Evolutionary conservation across 345 rosid genomes (phyloP).

Genomic region (Aurinia saxatilis): DNA sequence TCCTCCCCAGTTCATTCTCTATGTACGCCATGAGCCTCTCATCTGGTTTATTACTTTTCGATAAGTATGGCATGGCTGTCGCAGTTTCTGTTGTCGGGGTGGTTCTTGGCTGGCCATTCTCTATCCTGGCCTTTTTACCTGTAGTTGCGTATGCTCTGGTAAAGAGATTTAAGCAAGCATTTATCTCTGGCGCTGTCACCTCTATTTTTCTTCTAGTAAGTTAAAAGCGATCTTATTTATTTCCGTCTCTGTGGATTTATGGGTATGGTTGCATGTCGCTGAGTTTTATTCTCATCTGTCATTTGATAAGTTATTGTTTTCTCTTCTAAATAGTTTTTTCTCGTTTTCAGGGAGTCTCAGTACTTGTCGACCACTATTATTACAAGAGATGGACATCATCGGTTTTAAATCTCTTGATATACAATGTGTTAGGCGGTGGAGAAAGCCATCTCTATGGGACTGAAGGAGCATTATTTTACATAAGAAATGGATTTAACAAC

Average conservation of each 20-base stretch:
- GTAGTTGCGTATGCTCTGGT: slow-evolving; percentile 53
- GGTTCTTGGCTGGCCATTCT: slow-evolving; percentile 98
- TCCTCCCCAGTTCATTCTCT: slow-evolving; percentile 96
- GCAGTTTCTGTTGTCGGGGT: slow-evolving; percentile 73
- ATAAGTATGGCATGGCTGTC: slow-evolving; percentile 64
- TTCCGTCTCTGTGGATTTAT: background rate
- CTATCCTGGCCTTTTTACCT: slow-evolving; percentile 87
- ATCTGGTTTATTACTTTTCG: slow-evolving; percentile 84
- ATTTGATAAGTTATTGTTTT: background rate
- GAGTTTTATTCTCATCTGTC: background rate
- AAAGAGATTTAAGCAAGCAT: slow-evolving; percentile 60
- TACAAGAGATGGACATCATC: slow-evolving; percentile 88
- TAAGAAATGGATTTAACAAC: slow-evolving; percentile 91
- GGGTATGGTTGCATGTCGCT: background rate
- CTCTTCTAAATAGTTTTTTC: background rate
- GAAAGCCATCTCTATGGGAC: slow-evolving; percentile 96
- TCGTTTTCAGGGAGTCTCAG: slow-evolving; percentile 58
- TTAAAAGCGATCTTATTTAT: background rate
- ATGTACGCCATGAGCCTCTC: slow-evolving; percentile 96
- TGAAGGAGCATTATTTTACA: slow-evolving; percentile 67
- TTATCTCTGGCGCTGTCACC: slow-evolving; percentile 61
- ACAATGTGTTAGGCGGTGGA: slow-evolving; percentile 94
- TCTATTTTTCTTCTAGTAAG: slow-evolving; percentile 66
- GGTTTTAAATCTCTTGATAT: slow-evolving; percentile 72
- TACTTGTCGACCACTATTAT: slow-evolving; percentile 57